Evolutionary conservation across 768 basidiomycete genomes (phyloP), one percentile per base, ranked within the genome.

Genomic region (Mycena crocata): DNA sequence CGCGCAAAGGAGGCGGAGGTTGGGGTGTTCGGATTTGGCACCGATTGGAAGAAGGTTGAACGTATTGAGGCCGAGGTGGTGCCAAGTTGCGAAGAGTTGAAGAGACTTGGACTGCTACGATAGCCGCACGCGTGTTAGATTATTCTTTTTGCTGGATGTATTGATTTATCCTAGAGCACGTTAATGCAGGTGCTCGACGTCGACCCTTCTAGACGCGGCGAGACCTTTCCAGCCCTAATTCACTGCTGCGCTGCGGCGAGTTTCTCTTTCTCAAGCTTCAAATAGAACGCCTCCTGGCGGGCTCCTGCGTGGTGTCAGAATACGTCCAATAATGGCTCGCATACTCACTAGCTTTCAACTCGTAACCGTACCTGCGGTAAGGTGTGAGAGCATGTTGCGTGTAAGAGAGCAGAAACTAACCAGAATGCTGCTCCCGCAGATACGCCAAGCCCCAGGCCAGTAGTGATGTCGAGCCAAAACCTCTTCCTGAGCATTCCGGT

Each of bases 401-500:
- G 57, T 65, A 71, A 71, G 68, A 62, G 32, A 64, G 48, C 48
- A n/a, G 39, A 14, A 10, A 85, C 93, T 71, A 67, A 96, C 95
- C 95, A 98, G 83, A 87, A 98, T 3, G 86, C 86, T 74, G 94
- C 96, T 34, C 87, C 95, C 14, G 86, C 83, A 51, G 88, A 83
- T 59, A 90, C 70, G 30, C 95, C 95, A 56, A 97, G 87, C 71
- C 93, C 95, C 46, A 96, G 76, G 40, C 88, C 86, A 73, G 87
- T 83, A 50, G 88, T 84, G 68, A 97, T 72, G 77, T 98, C 96
- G 68, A 94, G 88, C 89, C 93, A 93, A 80, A 96, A 89, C 74
- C 90, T 86, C 82, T 96, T 97, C 83, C 95, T 93, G 82, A 96
- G 92, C 83, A 89, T 95, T 78, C 95, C 95, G 56, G 93, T 93